These are phyloP conservation scores for Jaenimonas drosophilae DNA, from an alignment of 208 protist species.

Conservation along the genomic window DNA sequence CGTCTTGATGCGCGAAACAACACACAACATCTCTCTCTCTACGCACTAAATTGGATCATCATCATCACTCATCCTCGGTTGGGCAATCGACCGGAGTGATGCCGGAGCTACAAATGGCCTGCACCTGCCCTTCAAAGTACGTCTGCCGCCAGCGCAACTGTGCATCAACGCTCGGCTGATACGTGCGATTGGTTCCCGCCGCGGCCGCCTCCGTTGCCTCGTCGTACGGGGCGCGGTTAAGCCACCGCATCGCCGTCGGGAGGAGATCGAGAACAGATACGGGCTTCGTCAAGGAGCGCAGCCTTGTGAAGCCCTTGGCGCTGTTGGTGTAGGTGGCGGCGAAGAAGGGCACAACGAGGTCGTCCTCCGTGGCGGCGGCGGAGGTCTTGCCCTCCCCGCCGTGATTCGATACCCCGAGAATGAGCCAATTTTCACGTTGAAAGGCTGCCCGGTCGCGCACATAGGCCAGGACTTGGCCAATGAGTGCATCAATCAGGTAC, in stretches of 20 bases:
- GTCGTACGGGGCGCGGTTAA: constrained; percentile 52
- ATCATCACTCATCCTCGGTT: too few relatives aligned
- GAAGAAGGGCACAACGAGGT: constrained; percentile 46
- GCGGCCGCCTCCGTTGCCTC: constrained; percentile 21
- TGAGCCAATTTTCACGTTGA: constrained; percentile 74
- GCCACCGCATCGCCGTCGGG: constrained; percentile 65
- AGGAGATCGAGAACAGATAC: constrained; percentile 55
- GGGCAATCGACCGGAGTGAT: constrained; percentile 29
- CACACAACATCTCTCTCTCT: too few relatives aligned
- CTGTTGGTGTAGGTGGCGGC: constrained; percentile 43
- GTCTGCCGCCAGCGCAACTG: neutral
- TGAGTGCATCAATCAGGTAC: constrained; percentile 55
- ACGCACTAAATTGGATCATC: too few relatives aligned
- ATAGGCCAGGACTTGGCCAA: constrained; percentile 57
- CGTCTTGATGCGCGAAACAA: too few relatives aligned
- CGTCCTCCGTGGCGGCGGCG: constrained; percentile 3
- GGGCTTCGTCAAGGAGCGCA: constrained; percentile 28
- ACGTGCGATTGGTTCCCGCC: neutral
- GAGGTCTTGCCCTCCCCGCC: constrained; percentile 44
- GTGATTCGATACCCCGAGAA: constrained; percentile 53
- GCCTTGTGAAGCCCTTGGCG: constrained; percentile 19
- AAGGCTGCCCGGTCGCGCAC: constrained; percentile 31
- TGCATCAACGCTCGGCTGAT: neutral
- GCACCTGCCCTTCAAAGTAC: constrained; percentile 38
- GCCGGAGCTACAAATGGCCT: constrained; percentile 59